Evolutionary conservation across 2,329 filamentous ascomycete genomes (phyloP).

Genomic region (Aspergillus piperis): DNA sequence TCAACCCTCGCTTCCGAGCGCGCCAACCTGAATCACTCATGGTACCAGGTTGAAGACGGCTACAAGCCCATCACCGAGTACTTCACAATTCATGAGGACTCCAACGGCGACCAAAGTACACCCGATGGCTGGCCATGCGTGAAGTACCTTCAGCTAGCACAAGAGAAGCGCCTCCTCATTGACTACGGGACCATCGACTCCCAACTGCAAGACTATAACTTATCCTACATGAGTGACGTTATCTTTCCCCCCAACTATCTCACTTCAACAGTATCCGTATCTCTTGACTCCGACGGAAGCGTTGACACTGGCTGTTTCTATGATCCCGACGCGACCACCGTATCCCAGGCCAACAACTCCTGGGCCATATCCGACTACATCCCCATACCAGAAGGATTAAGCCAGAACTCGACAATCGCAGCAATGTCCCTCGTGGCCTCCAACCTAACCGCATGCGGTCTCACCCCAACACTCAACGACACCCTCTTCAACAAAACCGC

Average conservation of each 20-base stretch:
- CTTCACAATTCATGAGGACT: slow-evolving; percentile 46
- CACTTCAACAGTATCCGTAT: slow-evolving; percentile 37
- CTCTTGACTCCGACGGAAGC: slow-evolving; percentile 40
- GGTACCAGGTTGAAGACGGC: slow-evolving; percentile 51
- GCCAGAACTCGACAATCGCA: slow-evolving; percentile 28
- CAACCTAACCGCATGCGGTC: slow-evolving; percentile 57
- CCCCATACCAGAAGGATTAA: slow-evolving; percentile 29
- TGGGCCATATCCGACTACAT: slow-evolving; percentile 49
- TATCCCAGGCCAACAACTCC: slow-evolving; percentile 54
- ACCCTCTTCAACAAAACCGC: slow-evolving; percentile 57
- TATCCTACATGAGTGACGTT: slow-evolving; percentile 49
- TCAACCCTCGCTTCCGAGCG: slow-evolving; percentile 53
- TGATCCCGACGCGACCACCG: slow-evolving; percentile 38
- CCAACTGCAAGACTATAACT: slow-evolving; percentile 59
- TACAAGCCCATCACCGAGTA: slow-evolving; percentile 56
- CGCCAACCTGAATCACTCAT: slow-evolving; percentile 58
- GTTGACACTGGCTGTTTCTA: slow-evolving; percentile 59
- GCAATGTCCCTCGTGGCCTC: slow-evolving; percentile 37
- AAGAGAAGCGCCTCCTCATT: slow-evolving; percentile 56
- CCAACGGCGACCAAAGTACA: slow-evolving; percentile 48
- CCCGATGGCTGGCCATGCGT: slow-evolving; percentile 66
- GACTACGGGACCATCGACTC: slow-evolving; percentile 60
- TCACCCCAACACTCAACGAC: slow-evolving; percentile 60
- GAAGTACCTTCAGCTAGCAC: slow-evolving; percentile 57
- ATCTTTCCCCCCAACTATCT: slow-evolving; percentile 57